Percentiles rank a stretch among this genome's conserved stretches.
These are phyloP conservation scores for Fraxinus latifolia DNA, from an alignment of 305 asterid genomes.

Conservation along the genomic window DNA sequence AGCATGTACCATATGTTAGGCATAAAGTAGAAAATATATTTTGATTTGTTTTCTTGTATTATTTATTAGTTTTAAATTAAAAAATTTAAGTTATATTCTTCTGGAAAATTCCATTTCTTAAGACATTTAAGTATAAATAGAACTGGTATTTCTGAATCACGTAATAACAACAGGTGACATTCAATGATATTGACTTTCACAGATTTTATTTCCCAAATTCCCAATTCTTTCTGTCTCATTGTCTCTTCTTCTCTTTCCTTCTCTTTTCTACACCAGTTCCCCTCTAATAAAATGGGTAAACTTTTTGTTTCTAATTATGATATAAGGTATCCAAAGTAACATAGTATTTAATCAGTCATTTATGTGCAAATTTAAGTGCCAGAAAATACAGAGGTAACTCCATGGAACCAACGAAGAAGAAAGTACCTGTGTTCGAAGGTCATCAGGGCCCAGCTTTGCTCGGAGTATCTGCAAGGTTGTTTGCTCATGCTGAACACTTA, in stretches of 20 bases:
- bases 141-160: background rate
- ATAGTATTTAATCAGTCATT: background rate
- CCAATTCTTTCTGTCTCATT: background rate
- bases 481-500: constrained; percentile 98
- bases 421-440: constrained; percentile 94
- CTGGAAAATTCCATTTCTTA: background rate
- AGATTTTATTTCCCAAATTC: background rate
- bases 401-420: constrained; percentile 23
- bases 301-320: background rate
- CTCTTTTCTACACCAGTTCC: background rate
- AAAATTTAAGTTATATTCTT: background rate
- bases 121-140: background rate
- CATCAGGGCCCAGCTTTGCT: constrained; percentile 95
- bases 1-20: background rate
- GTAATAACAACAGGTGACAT: background rate
- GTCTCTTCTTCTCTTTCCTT: background rate
- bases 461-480: constrained; percentile 91
- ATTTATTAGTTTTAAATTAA: background rate
- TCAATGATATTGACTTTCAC: background rate
- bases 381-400: constrained; percentile 20
- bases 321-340: background rate
- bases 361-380: constrained; percentile 5
- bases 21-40: background rate
- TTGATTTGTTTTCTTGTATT: background rate
- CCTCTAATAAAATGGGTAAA: background rate